Evolutionary conservation across 2,329 filamentous ascomycete genomes (phyloP), one percentile per base, ranked within the genome.

Genomic region (Ceratocystiopsis brevicomis): DNA sequence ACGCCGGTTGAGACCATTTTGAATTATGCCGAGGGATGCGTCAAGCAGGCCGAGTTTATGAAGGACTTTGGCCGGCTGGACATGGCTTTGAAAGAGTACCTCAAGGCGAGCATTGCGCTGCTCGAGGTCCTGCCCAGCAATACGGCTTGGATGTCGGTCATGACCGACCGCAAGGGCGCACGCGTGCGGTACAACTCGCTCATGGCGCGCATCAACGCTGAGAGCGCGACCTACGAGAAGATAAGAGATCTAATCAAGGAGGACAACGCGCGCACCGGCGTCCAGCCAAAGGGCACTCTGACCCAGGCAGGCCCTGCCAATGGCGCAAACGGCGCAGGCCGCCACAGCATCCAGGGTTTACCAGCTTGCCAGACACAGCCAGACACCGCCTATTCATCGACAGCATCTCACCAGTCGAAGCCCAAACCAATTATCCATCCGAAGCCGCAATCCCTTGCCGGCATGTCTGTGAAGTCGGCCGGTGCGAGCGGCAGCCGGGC

Each of bases 61-160:
- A 66, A 76, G 46, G 71, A 72, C 47, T 79, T 81, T 59, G 64
- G 72, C 21, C 67, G 76, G 34, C 73, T 77, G 5, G 85, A 90
- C 54, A 59, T 76, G 35, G 87, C 87, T 3, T 79, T 93, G 44
- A 73, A 81, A 50, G 82, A 93, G 48, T 96, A 88, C 55, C 70
- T 96, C 45, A 74, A 79, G 49, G 83, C 87, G 12, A 86, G 73
- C 47, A 77, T 86, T 45, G 80, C 95, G 44, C 72, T 81, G 14
- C 69, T 86, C 41, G 77, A 88, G 44, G 64, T 78, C 37, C 78
- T 96, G 21, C 81, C 83, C 2, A 68, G 68, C 34, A 85, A 93
- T 56, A 74, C 71, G 45, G 82, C 88, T 48, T 92, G 76, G 57
- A 71, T 74, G 25, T 66, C 70, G 42, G 63, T 86, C 45, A 71